Evolutionary conservation across 352 stramenopile genomes (phyloP).

Genomic region (Phytopythium cucurbitacearum): DNA sequence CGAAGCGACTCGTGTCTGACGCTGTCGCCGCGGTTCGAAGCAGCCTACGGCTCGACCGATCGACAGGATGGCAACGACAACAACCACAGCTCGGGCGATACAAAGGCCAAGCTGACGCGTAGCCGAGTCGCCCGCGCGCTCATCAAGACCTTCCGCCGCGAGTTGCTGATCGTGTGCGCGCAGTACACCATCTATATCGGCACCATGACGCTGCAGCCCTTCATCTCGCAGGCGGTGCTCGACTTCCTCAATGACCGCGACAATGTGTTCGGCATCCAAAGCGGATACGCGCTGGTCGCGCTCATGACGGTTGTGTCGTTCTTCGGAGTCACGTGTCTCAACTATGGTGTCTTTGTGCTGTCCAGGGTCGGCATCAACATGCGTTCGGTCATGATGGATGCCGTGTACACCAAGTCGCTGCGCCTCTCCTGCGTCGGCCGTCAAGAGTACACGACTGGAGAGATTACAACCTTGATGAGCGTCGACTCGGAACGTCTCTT

Average conservation of each 20-base stretch:
- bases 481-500: constrained; percentile 17
- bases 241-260: constrained; percentile 11
- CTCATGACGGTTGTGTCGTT: constrained; percentile 14
- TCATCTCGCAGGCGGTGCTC: constrained; percentile 13
- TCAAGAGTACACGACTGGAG: constrained; percentile 18
- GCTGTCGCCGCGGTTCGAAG: constrained; percentile 8
- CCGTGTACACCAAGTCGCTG: constrained; percentile 43
- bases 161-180: constrained; percentile 8
- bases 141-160: constrained; percentile 6
- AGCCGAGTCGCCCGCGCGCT: constrained; percentile 12
- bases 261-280: constrained; percentile 12
- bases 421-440: constrained; percentile 36
- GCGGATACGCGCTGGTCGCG: constrained; percentile 11
- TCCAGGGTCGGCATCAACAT: constrained; percentile 19
- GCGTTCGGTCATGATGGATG: constrained; percentile 22
- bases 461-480: constrained; percentile 8
- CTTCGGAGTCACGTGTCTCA: constrained; percentile 17
- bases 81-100: too few relatives aligned
- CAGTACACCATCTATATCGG: constrained; percentile 20
- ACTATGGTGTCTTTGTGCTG: constrained; percentile 19
- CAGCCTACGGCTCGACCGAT: constrained; percentile 8
- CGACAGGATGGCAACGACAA: too few relatives aligned
- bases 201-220: constrained; percentile 14
- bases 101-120: constrained; percentile 1
- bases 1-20: constrained; percentile 10